phyloP scores from a whole-genome alignment of 2,329 filamentous ascomycete genomes.

The Sporothrix brunneoviolacea region DNA sequence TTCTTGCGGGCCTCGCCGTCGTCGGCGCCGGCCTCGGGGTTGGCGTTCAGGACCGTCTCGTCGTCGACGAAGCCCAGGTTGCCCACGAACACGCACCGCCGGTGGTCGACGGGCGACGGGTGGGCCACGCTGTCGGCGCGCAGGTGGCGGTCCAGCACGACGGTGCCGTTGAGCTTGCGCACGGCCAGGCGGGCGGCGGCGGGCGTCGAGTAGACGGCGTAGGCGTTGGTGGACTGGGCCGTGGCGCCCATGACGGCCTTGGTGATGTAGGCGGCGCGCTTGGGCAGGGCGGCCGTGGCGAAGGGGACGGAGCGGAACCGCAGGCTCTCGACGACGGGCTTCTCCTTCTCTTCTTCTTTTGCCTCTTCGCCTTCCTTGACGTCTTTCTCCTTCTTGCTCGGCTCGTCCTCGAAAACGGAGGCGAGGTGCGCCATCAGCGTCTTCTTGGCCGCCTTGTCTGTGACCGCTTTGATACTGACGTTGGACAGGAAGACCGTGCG shows the following conservation, averaged over 20 bases:
- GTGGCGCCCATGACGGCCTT: constrained; percentile 87
- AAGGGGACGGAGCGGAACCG: constrained; percentile 94
- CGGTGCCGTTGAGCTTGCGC: constrained; percentile 71
- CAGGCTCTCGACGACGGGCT: constrained; percentile 65
- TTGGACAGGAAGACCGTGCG: constrained; percentile 93
- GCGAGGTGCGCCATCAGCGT: constrained; percentile 67
- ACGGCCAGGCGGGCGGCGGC: constrained; percentile 71
- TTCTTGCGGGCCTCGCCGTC: constrained; percentile 40
- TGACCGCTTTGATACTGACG: constrained; percentile 75
- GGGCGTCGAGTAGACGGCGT: constrained; percentile 76
- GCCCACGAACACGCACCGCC: constrained; percentile 90
- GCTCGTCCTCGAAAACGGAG: constrained; percentile 56
- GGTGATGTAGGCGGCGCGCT: constrained; percentile 89
- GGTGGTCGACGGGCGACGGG: constrained; percentile 73
- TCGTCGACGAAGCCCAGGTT: constrained; percentile 96
- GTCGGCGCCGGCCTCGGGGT: constrained; percentile 49
- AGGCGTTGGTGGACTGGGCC: constrained; percentile 89
- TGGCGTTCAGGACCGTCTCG: constrained; percentile 61
- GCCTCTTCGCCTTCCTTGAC: neutral
- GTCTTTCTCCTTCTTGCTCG: neutral
- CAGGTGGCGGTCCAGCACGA: constrained; percentile 79
- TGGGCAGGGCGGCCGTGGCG: constrained; percentile 67
- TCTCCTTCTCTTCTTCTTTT: constrained; percentile 65
- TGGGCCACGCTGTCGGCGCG: constrained; percentile 88
- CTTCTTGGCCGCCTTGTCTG: constrained; percentile 74